Conservation (phyloP, 2,329 filamentous ascomycete genomes). For the Immersiporthe knoxdaviesiana region DNA sequence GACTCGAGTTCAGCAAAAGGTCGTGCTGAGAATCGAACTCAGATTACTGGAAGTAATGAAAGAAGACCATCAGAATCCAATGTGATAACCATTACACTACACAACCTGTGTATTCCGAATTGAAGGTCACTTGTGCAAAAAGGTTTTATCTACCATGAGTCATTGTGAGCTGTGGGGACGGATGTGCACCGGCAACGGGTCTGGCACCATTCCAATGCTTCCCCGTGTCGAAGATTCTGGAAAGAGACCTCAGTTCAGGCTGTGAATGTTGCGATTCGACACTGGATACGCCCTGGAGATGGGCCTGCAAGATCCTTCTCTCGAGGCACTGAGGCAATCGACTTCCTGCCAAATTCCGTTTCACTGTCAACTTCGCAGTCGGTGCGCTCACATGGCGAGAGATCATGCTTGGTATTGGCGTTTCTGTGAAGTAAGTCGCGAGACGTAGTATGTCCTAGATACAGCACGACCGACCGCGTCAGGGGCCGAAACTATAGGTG, state of each 20-base stretch:
- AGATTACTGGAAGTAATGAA: slow-evolving; percentile 17
- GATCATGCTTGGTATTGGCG: background rate
- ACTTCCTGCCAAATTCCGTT: no score
- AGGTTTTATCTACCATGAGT: background rate
- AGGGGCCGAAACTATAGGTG: background rate
- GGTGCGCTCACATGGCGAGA: no score
- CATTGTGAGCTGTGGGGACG: slow-evolving; percentile 1
- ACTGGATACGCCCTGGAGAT: background rate
- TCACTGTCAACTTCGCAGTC: no score
- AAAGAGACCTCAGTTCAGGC: background rate
- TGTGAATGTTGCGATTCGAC: background rate
- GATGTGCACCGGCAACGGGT: background rate
- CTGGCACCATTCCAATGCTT: background rate
- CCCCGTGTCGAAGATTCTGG: background rate
- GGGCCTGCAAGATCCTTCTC: no score
- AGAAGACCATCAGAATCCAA: slow-evolving; percentile 24
- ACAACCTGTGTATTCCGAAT: background rate
- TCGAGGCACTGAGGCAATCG: background rate
- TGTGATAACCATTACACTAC: slow-evolving; percentile 30
- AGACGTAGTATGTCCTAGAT: background rate
- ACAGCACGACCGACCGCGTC: background rate
- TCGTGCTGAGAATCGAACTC: slow-evolving; percentile 24
- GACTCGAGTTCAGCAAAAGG: background rate
- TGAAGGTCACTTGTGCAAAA: background rate
- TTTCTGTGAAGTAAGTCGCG: no score